Percentiles rank a stretch among this genome's conserved stretches.
Evolutionary conservation across 139 green algal genomes (phyloP).

Genomic region (Chlorella sp.): DNA sequence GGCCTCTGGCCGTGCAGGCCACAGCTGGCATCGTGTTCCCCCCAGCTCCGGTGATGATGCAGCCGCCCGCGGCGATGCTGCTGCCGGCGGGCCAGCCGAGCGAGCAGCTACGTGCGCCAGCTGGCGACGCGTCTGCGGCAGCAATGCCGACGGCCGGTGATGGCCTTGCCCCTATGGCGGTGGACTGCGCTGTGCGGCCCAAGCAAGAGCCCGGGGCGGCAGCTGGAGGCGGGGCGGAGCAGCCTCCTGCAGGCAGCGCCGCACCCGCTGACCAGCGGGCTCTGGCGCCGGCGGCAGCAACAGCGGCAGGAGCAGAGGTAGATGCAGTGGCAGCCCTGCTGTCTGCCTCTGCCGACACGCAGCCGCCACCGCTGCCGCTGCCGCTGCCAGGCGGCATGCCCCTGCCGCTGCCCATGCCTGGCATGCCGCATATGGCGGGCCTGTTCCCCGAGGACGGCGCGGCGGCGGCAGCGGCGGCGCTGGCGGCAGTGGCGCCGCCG

Average conservation of each 20-base stretch:
- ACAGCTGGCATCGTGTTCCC: neutral
- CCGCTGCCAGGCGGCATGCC: neutral
- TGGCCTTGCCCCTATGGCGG: neutral
- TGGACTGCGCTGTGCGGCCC: neutral
- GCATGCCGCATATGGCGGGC: conserved; percentile 1
- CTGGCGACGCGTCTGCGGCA: neutral
- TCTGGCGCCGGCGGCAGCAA: neutral
- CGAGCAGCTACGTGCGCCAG: neutral
- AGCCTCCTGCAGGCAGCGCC: neutral
- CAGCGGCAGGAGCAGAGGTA: conserved; percentile 39
- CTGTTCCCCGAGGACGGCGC: conserved; percentile 44
- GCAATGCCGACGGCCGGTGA: neutral
- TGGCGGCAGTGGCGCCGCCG: neutral
- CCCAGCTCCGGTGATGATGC: neutral
- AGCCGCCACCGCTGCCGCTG: neutral
- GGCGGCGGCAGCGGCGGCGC: conserved; percentile 35
- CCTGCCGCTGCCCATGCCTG: neutral
- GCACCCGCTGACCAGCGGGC: neutral
- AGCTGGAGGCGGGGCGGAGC: neutral
- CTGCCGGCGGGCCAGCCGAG: neutral
- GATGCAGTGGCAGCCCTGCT: conserved; percentile 71
- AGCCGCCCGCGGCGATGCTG: neutral
- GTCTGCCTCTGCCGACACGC: conserved; percentile 47
- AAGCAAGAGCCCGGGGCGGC: conserved; percentile 14
- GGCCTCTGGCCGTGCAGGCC: conserved; percentile 13